Base-by-base conservation (phyloP, 352 stramenopile genomes). In the Thalassiosira mediterranea region DNA sequence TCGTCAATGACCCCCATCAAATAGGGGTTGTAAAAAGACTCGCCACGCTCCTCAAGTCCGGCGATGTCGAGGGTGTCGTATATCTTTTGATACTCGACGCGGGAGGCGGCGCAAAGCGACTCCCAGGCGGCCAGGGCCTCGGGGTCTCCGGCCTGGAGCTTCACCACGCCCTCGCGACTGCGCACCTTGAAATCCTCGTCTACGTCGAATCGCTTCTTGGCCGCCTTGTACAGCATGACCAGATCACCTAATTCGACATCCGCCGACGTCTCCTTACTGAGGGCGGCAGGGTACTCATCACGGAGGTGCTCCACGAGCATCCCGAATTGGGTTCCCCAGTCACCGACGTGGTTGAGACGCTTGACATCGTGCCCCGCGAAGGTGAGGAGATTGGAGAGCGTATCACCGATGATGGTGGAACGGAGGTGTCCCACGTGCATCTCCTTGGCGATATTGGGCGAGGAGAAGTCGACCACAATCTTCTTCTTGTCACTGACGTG, bases 291-390 rank as follows among this genome's bases (percentile, higher is more conserved):
- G 87, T 98, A 98, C 70, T 96, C 96, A 76, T 99, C 97, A 59
- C 97, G 97, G 49, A 99, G 90, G 85, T 99, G 97, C 79, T 97
- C 96, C 84, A 99, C 99, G 10, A 99, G 91, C 97, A 99, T 99
- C 44, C 97, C 97, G 76, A 99, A 99, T 85, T 99, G 97, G 17
- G 97, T 99, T 42, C 94, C 94, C 77, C 97, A 99, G 84, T 98
- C 95, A 37, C 94, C 95, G 11, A 98, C 93, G 65, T 98, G 95
- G 78, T 97, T 98, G 29, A 97, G 72, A 44, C 94, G 83, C 44
- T 88, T 64, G 1, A 97, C 94, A 21, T 94, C 78, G 61, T 94
- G 82, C 38, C 93, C 93, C 13, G 77, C 83, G 80, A 95, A 97
- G 84, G 97, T 94, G 28, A 97, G 81, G 34, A 97, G 91, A 28